phyloP scores from a whole-genome alignment of 805 yeast species.

The Starmerella davenportii region DNA sequence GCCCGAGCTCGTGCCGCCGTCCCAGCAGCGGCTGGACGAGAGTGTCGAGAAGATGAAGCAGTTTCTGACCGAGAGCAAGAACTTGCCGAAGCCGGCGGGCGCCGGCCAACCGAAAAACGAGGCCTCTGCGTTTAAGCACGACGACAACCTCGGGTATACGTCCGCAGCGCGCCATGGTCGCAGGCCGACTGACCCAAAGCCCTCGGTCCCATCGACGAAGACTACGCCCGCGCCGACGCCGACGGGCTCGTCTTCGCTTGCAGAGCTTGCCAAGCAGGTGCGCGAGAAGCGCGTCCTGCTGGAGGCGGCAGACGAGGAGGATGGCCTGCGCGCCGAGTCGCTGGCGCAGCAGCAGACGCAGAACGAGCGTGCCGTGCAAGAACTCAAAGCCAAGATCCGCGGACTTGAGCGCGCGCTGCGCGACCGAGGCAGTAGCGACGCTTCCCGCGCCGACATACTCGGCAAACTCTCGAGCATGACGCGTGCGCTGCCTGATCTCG shows the following conservation, averaged over 20 bases:
- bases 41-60: conserved; percentile 54
- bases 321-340: conserved; percentile 21
- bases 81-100: conserved; percentile 15
- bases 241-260: conserved; percentile 24
- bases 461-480: conserved; percentile 44
- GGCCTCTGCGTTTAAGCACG: conserved; percentile 43
- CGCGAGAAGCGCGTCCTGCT: conserved; percentile 55
- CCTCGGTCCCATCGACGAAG: conserved; percentile 1
- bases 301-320: conserved; percentile 51
- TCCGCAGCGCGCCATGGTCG: conserved; percentile 37
- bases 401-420: conserved; percentile 27
- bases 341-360: conserved; percentile 25
- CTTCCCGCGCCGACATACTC: conserved; percentile 30
- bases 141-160: conserved; percentile 54
- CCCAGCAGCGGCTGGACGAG: conserved; percentile 55
- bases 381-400: conserved; percentile 42
- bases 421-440: conserved; percentile 7
- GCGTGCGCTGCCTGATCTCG: conserved; percentile 53
- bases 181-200: conserved; percentile 2
- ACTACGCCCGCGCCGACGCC: not conserved
- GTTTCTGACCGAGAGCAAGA: conserved; percentile 28
- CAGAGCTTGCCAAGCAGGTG: conserved; percentile 43
- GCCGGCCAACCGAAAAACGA: conserved; percentile 21
- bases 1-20: conserved; percentile 78
- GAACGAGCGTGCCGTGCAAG: conserved; percentile 40